Percentiles rank a stretch among this genome's conserved stretches.
Evolutionary conservation across 2,329 filamentous ascomycete species (phyloP).

Genomic region (Zymoseptoria passerinii): DNA sequence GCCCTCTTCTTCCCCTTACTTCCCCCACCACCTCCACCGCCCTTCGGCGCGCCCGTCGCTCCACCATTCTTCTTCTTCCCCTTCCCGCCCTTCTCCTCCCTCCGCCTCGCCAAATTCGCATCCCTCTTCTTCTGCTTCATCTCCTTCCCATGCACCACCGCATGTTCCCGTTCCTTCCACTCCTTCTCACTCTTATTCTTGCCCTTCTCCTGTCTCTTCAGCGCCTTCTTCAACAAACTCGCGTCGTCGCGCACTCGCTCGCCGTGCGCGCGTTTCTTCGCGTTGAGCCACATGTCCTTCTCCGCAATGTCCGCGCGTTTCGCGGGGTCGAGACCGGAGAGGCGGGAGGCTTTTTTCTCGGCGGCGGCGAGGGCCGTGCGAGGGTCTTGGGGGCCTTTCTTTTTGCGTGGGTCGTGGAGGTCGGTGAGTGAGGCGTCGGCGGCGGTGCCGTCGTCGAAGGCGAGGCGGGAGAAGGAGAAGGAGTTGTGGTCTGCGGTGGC

Average conservation of each 20-base stretch:
- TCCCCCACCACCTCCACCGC: slow-evolving; percentile 42
- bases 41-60: slow-evolving; percentile 58
- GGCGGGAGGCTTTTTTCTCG: slow-evolving; percentile 75
- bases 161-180: slow-evolving; percentile 50
- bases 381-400: slow-evolving; percentile 75
- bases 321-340: slow-evolving; percentile 64
- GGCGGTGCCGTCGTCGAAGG: slow-evolving; percentile 77
- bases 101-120: slow-evolving; percentile 57
- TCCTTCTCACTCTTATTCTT: slow-evolving; percentile 91
- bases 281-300: slow-evolving; percentile 90
- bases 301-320: slow-evolving; percentile 83
- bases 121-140: slow-evolving; percentile 44
- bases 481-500: slow-evolving; percentile 42
- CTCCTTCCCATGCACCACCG: slow-evolving; percentile 40
- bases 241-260: slow-evolving; percentile 85
- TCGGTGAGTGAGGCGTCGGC: slow-evolving; percentile 61
- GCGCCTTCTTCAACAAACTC: slow-evolving; percentile 78
- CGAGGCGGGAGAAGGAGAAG: slow-evolving; percentile 86
- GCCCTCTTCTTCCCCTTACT: slow-evolving; percentile 50
- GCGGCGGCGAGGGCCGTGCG: slow-evolving; percentile 78
- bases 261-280: slow-evolving; percentile 79
- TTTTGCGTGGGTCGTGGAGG: slow-evolving; percentile 56
- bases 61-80: slow-evolving; percentile 57
- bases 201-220: slow-evolving; percentile 82
- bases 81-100: slow-evolving; percentile 67